Evolutionary conservation across 352 stramenopile species (phyloP), one percentile per base, ranked within the genome.

Genomic region (Phytophthora uliginosa): DNA sequence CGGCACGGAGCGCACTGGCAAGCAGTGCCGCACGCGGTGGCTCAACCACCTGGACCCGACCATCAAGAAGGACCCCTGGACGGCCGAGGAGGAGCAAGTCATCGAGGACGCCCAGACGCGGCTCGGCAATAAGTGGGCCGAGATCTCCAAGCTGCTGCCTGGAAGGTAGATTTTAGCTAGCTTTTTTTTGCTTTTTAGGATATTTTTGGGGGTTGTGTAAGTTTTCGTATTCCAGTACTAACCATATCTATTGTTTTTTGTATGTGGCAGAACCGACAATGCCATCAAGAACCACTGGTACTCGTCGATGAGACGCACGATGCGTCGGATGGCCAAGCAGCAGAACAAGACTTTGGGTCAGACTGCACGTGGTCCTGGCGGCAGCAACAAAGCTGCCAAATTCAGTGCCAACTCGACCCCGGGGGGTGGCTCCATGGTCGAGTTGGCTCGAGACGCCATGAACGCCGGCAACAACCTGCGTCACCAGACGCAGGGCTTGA

Each of bases 101-200:
- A 96, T 98, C 48, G 90, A 97, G 56, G 86, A 96, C 61, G 88
- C 89, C 5, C 94, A 98, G 70, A 95, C 86, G 22, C 78, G 91
- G 22, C 90, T 97, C 31, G 98, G 98, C 18, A 99, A 99, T 84
- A 97, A 98, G 60, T 99, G 98, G 98, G 95, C 95, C 8, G 96
- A 99, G 78, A 99, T 99, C 77, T 98, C 97, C 34, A 99, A 99
- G 73, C 83, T 98, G 0, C 81, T 99, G 9, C 96, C 97, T 50
- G 98, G 98, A 31, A 82, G 88, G 85, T 94, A 53, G 47, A 22
- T 65, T 64, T 8, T 24, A 63, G 31, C 9, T 54, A 54, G 36
- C n/a, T 69, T 38, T 40, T 47, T 15, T 8, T 45, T 34, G 26
- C 26, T 34, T 36, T 36, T 57, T n/a, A n/a, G n/a, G n/a, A n/a